These are phyloP conservation scores for Plectosphaerella cucumerina DNA, from an alignment of 2,329 filamentous ascomycete species.

Conservation along the genomic window DNA sequence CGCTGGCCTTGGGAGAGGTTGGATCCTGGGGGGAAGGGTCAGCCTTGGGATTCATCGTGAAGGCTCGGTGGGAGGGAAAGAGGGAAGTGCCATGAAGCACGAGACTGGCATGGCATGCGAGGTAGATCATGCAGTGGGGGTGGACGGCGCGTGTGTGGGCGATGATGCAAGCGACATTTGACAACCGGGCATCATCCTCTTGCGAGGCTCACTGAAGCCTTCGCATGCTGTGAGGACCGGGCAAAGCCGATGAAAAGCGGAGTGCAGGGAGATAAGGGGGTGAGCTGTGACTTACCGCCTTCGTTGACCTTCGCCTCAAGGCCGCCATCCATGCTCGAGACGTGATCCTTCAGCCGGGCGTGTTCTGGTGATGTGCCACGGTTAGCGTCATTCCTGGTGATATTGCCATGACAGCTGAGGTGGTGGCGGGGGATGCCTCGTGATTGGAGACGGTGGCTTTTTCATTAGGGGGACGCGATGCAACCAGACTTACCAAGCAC, in stretches of 20 bases:
- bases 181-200: not conserved
- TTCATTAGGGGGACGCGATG: constrained; percentile 6
- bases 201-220: constrained; percentile 7
- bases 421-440: constrained; percentile 8
- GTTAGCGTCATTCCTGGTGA: constrained; percentile 28
- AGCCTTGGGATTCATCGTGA: constrained; percentile 12
- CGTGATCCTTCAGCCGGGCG: constrained; percentile 87
- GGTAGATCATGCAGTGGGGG: constrained; percentile 28
- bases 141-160: constrained; percentile 12
- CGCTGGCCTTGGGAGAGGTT: constrained; percentile 95
- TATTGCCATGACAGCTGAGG: not conserved
- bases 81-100: constrained; percentile 16
- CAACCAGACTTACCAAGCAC: constrained; percentile 70
- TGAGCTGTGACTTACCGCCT: constrained; percentile 64
- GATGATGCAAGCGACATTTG: constrained; percentile 9
- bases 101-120: constrained; percentile 26
- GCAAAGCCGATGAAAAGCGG: constrained; percentile 21
- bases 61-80: constrained; percentile 1
- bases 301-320: constrained; percentile 89
- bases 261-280: constrained; percentile 11
- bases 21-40: constrained; percentile 55
- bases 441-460: constrained; percentile 2
- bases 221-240: constrained; percentile 2
- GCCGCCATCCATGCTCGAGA: constrained; percentile 80
- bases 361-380: constrained; percentile 60